These are phyloP conservation scores for Ilex aquifolium DNA, from an alignment of 257 asterid species.

Conservation along the genomic window DNA sequence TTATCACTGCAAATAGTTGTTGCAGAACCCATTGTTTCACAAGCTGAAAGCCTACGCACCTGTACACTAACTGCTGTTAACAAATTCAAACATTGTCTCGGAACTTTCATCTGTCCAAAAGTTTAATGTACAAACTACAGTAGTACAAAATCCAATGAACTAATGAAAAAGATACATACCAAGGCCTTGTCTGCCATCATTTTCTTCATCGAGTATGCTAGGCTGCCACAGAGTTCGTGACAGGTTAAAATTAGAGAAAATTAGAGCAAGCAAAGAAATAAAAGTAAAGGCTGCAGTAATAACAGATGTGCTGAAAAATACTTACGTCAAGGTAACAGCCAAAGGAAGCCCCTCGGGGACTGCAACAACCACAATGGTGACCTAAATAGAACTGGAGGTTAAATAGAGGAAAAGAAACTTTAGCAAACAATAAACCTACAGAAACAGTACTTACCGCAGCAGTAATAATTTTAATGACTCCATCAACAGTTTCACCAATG, in stretches of 20 bases:
- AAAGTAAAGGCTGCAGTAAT: neutral
- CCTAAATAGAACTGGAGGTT: slow-evolving; percentile 47
- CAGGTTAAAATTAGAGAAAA: slow-evolving; percentile 17
- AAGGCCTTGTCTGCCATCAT: slow-evolving; percentile 99
- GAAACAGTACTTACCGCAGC: slow-evolving; percentile 69
- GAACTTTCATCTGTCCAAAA: neutral
- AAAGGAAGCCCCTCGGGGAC: slow-evolving; percentile 99
- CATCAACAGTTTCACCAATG: slow-evolving; percentile 45
- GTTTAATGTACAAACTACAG: slow-evolving; percentile 7
- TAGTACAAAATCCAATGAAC: slow-evolving; percentile 3
- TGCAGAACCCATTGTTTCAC: slow-evolving; percentile 98
- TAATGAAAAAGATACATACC: slow-evolving; percentile 33
- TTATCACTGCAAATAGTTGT: slow-evolving; percentile 97
- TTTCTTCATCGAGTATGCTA: slow-evolving; percentile 98
- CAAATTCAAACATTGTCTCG: slow-evolving; percentile 1
- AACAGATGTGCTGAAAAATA: slow-evolving; percentile 2
- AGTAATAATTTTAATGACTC: slow-evolving; percentile 67
- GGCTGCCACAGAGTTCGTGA: slow-evolving; percentile 39
- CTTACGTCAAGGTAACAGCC: slow-evolving; percentile 97
- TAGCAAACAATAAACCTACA: slow-evolving; percentile 1
- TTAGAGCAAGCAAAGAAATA: slow-evolving; percentile 9
- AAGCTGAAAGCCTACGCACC: slow-evolving; percentile 99
- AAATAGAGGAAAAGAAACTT: slow-evolving; percentile 13
- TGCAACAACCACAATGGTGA: slow-evolving; percentile 96
- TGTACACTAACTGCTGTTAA: slow-evolving; percentile 26